A percentile compares a stretch with the other conserved stretches of the same genome.
Evolutionary conservation across 371 early-diverging fungal species (phyloP).

Genomic region (Syncephalis fuscata): DNA sequence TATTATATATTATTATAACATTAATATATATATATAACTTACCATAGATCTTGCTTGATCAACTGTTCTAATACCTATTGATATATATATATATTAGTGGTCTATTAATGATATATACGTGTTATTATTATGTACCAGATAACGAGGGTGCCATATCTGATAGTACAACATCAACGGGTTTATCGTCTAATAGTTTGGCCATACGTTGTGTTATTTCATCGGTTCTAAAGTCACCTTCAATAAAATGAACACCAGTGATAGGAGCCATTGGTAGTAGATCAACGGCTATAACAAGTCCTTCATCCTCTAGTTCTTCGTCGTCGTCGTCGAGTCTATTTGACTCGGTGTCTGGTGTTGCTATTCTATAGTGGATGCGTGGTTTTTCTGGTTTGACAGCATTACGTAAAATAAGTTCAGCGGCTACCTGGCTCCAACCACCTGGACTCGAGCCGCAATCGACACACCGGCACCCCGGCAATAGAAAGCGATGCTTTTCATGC

Average conservation of each 20-base stretch:
- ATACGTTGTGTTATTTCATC: constrained; percentile 18
- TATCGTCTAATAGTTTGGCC: constrained; percentile 13
- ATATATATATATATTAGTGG: constrained; percentile 1
- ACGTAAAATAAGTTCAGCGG: constrained; percentile 17
- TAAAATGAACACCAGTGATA: constrained; percentile 34
- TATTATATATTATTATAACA: not conserved
- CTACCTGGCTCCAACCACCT: constrained; percentile 90
- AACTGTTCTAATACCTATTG: constrained; percentile 15
- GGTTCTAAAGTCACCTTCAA: constrained; percentile 47
- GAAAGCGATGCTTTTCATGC: constrained; percentile 47
- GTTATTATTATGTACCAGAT: constrained; percentile 21
- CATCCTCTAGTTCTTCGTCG: not conserved
- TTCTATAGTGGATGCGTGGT: too few species aligned
- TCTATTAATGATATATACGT: not conserved
- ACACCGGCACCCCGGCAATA: constrained; percentile 31
- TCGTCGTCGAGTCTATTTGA: not conserved
- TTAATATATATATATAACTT: constrained; percentile 6
- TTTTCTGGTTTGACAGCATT: too few species aligned
- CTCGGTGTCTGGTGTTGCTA: too few species aligned
- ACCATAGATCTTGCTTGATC: constrained; percentile 32
- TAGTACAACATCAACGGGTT: constrained; percentile 35
- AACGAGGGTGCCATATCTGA: constrained; percentile 74
- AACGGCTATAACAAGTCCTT: constrained; percentile 35
- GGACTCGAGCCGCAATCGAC: constrained; percentile 85
- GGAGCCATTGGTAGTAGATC: constrained; percentile 59